These are phyloP conservation scores for Coniochaeta ligniaria DNA, from an alignment of 2,329 filamentous ascomycete genomes.

Conservation along the genomic window DNA sequence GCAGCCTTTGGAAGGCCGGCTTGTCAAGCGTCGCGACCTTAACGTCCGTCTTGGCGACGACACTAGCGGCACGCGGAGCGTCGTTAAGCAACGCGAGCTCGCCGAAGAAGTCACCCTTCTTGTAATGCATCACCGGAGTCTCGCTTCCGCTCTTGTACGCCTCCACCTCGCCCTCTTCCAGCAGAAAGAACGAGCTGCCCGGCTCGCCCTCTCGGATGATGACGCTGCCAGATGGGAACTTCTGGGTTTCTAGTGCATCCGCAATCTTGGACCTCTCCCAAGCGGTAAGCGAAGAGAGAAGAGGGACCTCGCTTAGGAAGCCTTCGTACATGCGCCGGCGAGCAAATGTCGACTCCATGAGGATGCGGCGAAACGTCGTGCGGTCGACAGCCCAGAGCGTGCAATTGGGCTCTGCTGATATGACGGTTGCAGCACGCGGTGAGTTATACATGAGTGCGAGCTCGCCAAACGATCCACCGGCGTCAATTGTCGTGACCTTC, in stretches of 20 bases:
- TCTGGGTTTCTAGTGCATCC: conserved; percentile 87
- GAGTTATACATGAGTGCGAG: conserved; percentile 98
- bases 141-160: conserved; percentile 72
- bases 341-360: conserved; percentile 97
- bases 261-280: conserved; percentile 98
- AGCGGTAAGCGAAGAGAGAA: conserved; percentile 73
- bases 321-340: conserved; percentile 94
- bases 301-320: conserved; percentile 88
- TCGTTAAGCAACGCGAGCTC: conserved; percentile 92
- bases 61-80: conserved; percentile 82
- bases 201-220: conserved; percentile 92
- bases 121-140: conserved; percentile 70
- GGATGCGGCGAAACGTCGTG: conserved; percentile 90
- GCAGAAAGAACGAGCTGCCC: conserved; percentile 83
- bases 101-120: conserved; percentile 93
- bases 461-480: conserved; percentile 93
- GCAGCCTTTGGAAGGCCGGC: conserved; percentile 85
- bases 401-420: conserved; percentile 70
- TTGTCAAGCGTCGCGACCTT: conserved; percentile 92
- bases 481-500: conserved; percentile 73
- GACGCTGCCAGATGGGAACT: conserved; percentile 68
- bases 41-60: conserved; percentile 76
- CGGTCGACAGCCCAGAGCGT: conserved; percentile 93
- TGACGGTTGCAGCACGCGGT: conserved; percentile 87
- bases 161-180: conserved; percentile 81